A percentile compares a stretch with the other conserved stretches of the same genome.
Conservation (phyloP, 225 moss, liverwort and hornwort species). For the Polytrichum formosum region DNA sequence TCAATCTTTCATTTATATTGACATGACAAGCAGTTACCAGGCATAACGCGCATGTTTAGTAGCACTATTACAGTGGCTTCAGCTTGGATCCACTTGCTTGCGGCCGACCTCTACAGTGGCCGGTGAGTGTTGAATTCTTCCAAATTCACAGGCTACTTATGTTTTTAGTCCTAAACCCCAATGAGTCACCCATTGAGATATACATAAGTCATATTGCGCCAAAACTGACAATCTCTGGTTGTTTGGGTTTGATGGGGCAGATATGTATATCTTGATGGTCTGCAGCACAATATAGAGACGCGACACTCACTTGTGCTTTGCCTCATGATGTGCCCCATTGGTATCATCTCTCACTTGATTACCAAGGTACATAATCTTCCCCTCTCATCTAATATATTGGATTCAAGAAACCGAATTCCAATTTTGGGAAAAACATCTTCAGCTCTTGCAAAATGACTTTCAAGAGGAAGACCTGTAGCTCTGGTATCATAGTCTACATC, state of each 20-base stretch:
- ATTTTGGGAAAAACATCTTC: not conserved
- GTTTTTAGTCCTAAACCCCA: slow-evolving; percentile 9
- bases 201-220: too few species aligned
- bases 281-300: slow-evolving; percentile 67
- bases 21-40: slow-evolving; percentile 49
- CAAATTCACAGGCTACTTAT: slow-evolving; percentile 12
- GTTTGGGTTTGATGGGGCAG: slow-evolving; percentile 14
- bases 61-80: slow-evolving; percentile 70
- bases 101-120: slow-evolving; percentile 67
- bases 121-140: slow-evolving; percentile 45
- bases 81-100: slow-evolving; percentile 84
- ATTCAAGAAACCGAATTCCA: not conserved
- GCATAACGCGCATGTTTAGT: slow-evolving; percentile 78
- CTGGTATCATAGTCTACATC: not conserved
- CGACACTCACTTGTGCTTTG: slow-evolving; percentile 51
- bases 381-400: not conserved
- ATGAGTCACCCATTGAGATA: too few species aligned
- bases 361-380: slow-evolving; percentile 56
- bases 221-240: too few species aligned
- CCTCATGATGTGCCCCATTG: slow-evolving; percentile 62
- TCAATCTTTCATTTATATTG: too few species aligned
- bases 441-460: not conserved
- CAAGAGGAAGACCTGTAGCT: not conserved
- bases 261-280: slow-evolving; percentile 73
- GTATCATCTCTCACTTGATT: slow-evolving; percentile 73